phyloP scores from a whole-genome alignment of 148 eudicot species.

The Salicornia ramosissima region DNA sequence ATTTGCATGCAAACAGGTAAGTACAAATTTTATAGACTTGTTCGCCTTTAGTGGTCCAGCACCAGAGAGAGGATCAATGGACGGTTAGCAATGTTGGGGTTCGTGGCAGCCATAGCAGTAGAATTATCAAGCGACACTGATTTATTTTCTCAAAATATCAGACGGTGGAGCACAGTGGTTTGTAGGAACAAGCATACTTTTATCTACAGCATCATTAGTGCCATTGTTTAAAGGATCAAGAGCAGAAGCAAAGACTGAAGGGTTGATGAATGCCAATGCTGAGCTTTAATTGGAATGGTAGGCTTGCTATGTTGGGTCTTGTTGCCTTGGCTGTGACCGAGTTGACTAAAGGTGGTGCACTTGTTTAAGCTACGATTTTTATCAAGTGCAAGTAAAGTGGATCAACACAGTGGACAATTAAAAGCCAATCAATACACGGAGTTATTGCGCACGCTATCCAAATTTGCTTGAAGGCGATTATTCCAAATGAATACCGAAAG shows the following conservation, averaged over 20 bases:
- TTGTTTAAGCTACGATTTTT: too few species aligned
- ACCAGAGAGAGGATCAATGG: conserved; percentile 93
- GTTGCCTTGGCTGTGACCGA: conserved; percentile 79
- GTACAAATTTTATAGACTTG: conserved; percentile 53
- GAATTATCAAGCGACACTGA: conserved; percentile 60
- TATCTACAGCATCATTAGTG: conserved; percentile 55
- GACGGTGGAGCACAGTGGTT: conserved; percentile 74
- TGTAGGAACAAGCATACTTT: conserved; percentile 46
- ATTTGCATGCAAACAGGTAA: conserved; percentile 32
- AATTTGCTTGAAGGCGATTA: too few species aligned
- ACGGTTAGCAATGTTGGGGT: conserved; percentile 80
- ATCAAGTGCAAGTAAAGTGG: too few species aligned
- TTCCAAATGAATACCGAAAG: too few species aligned
- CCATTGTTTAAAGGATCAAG: conserved; percentile 52
- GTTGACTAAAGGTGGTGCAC: conserved; percentile 55
- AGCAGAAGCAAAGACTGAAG: too few species aligned
- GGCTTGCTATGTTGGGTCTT: conserved; percentile 80
- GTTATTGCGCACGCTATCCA: too few species aligned
- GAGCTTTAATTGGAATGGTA: conserved; percentile 86
- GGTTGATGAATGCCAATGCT: too few species aligned
- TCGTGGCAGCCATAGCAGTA: conserved; percentile 68
- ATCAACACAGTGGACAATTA: too few species aligned
- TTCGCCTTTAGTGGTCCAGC: conserved; percentile 82
- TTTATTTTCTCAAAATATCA: conserved; percentile 50
- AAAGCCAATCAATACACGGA: too few species aligned